Evolutionary conservation across 495 filamentous ascomycete genomes (phyloP), one percentile per base, ranked within the genome.

Genomic region (Alectoria sarmentosa): DNA sequence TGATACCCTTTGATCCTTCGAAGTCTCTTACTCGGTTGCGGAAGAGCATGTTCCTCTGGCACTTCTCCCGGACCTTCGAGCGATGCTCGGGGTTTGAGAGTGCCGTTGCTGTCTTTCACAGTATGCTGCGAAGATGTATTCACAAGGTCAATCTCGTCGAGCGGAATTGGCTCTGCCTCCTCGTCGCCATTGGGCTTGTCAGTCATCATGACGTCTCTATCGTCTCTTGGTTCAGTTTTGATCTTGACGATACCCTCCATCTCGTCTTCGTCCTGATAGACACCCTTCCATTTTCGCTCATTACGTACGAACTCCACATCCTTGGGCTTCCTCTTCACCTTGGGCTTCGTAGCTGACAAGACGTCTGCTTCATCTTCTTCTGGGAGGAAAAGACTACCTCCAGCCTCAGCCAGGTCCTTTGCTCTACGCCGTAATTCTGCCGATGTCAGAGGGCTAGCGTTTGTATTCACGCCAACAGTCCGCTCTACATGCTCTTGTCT

Each of bases 401-500:
- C 61, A 32, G 70, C 52, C 11, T 70, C 66, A 11, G 58, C 49
- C 49, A 58, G 62, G 23, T 73, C 69, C 65, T 76, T 72, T 28
- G 75, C 76, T 69, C 78, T 69, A 34, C 73, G 63, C 28, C 76
- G 73, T 8, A 79, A 55, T 61, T 80, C 75, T 10, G 78, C 78
- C 4, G 80, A 74, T 44, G 75, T 76, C n/a, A 70, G 70, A 26
- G 77, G 74, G 69, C 77, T 82, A 5, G 80, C 79, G 60, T 83
- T 81, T 70, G 80, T 81, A 61, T 81, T 79, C 49, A 83, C 78
- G 64, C 76, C 78, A 39, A 79, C 69, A 15, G 73, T 69, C 23
- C 80, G 75, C 52, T 83, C 81, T 58, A 78, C 76, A 71, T 84
- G 82, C 61, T 80, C 78, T 68, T 79, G 74, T 65, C 80, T 75